Percentiles rank a stretch among this genome's conserved stretches.
Conservation (phyloP, 805 yeast genomes). For the Candida xyloterini region DNA sequence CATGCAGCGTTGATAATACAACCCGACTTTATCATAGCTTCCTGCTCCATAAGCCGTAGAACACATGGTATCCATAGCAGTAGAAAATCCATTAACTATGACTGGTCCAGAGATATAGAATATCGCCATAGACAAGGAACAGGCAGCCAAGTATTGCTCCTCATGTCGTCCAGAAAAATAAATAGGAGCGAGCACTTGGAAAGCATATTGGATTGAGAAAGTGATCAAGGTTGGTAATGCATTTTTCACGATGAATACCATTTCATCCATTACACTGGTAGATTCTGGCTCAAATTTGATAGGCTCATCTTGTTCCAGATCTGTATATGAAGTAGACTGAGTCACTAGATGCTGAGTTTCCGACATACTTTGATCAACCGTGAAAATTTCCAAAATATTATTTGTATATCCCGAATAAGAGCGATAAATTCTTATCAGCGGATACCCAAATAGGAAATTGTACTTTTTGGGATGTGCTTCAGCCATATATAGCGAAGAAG, state of each 20-base stretch:
- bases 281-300: neutral
- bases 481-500: neutral
- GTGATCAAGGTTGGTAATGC: conserved; percentile 60
- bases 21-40: conserved; percentile 60
- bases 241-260: neutral
- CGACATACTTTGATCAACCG: neutral
- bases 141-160: conserved; percentile 64
- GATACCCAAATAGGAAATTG: neutral
- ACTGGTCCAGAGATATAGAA: conserved; percentile 73
- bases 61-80: conserved; percentile 72
- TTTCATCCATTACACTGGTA: neutral
- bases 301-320: neutral
- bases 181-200: conserved; percentile 70
- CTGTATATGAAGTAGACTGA: neutral
- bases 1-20: conserved; percentile 63
- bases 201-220: conserved; percentile 62
- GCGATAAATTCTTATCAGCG: neutral
- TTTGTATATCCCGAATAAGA: neutral
- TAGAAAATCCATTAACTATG: conserved; percentile 68
- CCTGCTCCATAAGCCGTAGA: conserved; percentile 72
- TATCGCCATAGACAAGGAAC: conserved; percentile 67
- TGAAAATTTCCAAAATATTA: neutral
- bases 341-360: neutral
- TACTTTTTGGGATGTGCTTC: neutral
- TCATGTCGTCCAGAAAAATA: conserved; percentile 71